A percentile compares a stretch with the other conserved stretches of the same genome.
phyloP scores from a whole-genome alignment of 805 yeast genomes.

The Brettanomyces nanus region DNA sequence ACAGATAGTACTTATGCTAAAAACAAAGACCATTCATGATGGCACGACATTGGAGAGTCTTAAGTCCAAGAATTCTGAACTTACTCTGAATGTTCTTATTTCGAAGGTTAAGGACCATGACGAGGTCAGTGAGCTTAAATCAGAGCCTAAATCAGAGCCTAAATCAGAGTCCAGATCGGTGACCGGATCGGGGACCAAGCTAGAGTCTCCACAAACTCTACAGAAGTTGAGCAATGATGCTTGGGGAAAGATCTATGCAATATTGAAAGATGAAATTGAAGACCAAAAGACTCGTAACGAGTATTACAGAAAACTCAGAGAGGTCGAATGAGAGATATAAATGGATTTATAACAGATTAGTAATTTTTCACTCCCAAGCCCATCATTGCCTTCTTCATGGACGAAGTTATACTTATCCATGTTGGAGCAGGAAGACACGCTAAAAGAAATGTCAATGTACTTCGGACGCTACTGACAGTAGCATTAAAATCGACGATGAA shows the following conservation, averaged over 20 bases:
- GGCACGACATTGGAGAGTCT: slow-evolving; percentile 18
- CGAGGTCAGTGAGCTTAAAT: slow-evolving; percentile 1
- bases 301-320: slow-evolving; percentile 12
- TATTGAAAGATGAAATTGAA: slow-evolving; percentile 27
- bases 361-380: no score
- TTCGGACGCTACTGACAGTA: not conserved
- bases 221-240: slow-evolving; percentile 12
- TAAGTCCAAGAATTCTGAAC: not conserved
- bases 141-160: no score
- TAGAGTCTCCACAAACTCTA: not conserved
- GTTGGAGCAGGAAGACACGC: slow-evolving; percentile 46
- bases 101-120: slow-evolving; percentile 6
- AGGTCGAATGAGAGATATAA: slow-evolving; percentile 23
- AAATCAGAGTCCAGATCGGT: no score
- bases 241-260: slow-evolving; percentile 29
- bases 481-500: not conserved
- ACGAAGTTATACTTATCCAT: slow-evolving; percentile 37
- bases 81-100: slow-evolving; percentile 11
- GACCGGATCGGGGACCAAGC: no score
- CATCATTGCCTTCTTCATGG: no score
- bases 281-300: slow-evolving; percentile 9
- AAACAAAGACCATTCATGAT: slow-evolving; percentile 44
- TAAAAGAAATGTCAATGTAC: not conserved
- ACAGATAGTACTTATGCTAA: slow-evolving; percentile 38
- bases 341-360: slow-evolving; percentile 29